Evolutionary conservation across 2,329 filamentous ascomycete genomes (phyloP), one percentile per base, ranked within the genome.

Genomic region (Elsinoe necatrix): DNA sequence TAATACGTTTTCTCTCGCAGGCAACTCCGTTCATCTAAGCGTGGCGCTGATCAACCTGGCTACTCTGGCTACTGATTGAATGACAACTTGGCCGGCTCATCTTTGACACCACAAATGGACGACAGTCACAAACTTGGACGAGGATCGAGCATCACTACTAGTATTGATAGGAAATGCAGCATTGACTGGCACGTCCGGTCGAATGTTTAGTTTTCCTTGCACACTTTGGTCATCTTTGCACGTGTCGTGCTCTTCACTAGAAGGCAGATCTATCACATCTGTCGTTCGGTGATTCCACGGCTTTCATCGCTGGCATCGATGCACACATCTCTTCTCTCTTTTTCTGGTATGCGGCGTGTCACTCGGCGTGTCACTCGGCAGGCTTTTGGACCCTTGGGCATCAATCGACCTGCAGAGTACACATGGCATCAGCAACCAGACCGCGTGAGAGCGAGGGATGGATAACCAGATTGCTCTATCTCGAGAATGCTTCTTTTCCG

Each of bases 21-120:
- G 75, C 73, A 76, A 72, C 73, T 77, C 68, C 73, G 75, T 68
- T 76, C 74, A 60, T 74, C 74, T 64, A 77, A 77, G 71, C 74
- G 74, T 69, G 73, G 73, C 65, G 70, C 68, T 62, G 74, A 75
- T 66, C 73, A 76, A 67, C 72, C 73, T 65, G 68, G 69, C 65
- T 71, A 73, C 68, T 71, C 69, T 64, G 70, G 70, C 67, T 77
- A 75, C 72, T 77, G 74, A 77, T 58, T 52, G 43, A 58, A 54
- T 56, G 34, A 52, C 48, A 34, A 29, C 11, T 39, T 7, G 29
- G 14, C 21, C 20, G 48, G 25, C 20, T 34, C 31, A 52, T 52
- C 48, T 52, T 52, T 16, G 48, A 52, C 48, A 52, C 48, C 29
- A 52, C 48, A 34, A 37, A 6, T 52, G 31, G 31, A 52, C 48